A percentile compares a stretch with the other conserved stretches of the same genome.
These are phyloP conservation scores for Penicillium brevicompactum DNA, from an alignment of 2,329 filamentous ascomycete species.

Conservation along the genomic window DNA sequence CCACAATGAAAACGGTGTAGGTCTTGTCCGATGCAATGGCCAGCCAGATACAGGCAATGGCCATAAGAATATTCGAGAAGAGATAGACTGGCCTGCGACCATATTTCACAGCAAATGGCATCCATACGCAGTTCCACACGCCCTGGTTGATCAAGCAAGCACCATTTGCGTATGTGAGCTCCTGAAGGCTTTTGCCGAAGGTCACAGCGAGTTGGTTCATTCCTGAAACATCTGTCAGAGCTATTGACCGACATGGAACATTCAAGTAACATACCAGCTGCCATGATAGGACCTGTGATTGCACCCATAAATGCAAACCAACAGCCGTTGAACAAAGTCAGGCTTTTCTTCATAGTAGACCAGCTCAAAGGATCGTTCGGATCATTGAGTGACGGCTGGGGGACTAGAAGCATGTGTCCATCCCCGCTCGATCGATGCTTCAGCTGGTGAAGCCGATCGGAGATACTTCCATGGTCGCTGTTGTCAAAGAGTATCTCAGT, in stretches of 20 bases:
- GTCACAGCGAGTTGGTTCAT: constrained; percentile 12
- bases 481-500: constrained; percentile 14
- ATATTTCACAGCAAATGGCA: constrained; percentile 26
- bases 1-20: constrained; percentile 19
- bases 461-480: not conserved
- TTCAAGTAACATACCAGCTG: constrained; percentile 19
- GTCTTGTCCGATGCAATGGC: constrained; percentile 15
- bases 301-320: constrained; percentile 21
- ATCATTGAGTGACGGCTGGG: constrained; percentile 16
- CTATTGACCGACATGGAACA: not conserved
- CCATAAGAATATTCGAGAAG: constrained; percentile 19
- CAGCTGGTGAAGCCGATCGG: constrained; percentile 24
- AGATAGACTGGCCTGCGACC: constrained; percentile 24
- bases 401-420: constrained; percentile 13
- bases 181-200: constrained; percentile 11
- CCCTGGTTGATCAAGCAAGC: constrained; percentile 19
- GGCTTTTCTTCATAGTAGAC: constrained; percentile 13
- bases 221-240: constrained; percentile 1
- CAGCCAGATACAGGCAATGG: constrained; percentile 24
- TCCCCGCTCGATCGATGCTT: constrained; percentile 14
- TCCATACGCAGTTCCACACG: constrained; percentile 19
- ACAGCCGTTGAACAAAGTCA: constrained; percentile 18
- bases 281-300: constrained; percentile 25
- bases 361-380: constrained; percentile 19
- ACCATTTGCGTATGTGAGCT: constrained; percentile 17